Evolutionary conservation across 2,329 filamentous ascomycete species (phyloP).

Genomic region (Cladosporium oxysporum): DNA sequence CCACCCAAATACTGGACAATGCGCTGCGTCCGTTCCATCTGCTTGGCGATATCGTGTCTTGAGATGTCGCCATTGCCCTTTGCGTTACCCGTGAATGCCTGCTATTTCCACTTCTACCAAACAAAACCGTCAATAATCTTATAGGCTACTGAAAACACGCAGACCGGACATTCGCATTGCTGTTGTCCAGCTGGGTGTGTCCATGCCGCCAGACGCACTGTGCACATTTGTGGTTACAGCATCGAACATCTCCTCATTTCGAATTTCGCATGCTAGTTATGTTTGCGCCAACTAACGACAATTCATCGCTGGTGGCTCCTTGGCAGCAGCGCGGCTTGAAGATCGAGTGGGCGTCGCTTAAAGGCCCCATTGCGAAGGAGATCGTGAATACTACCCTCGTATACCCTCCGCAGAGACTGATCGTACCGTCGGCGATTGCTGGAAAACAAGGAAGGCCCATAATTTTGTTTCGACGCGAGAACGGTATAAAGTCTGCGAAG

Average conservation of each 20-base stretch:
- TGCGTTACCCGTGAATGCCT: too few relatives aligned
- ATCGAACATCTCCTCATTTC: neutral
- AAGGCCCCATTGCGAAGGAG: neutral
- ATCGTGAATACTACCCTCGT: neutral
- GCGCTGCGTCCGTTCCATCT: too few relatives aligned
- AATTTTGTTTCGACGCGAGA: neutral
- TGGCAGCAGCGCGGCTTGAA: neutral
- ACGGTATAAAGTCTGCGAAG: neutral
- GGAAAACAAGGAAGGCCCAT: neutral
- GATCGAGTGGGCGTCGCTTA: neutral
- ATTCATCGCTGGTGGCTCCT: neutral
- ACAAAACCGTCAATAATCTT: neutral
- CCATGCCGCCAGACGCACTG: slow-evolving; percentile 8
- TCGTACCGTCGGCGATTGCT: neutral
- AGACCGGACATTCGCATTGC: slow-evolving; percentile 18
- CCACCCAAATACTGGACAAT: too few relatives aligned
- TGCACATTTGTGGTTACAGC: neutral
- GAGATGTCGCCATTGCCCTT: too few relatives aligned
- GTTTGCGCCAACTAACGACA: neutral
- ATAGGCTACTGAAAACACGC: slow-evolving; percentile 23
- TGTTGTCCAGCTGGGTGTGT: slow-evolving; percentile 17
- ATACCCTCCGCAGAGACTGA: neutral
- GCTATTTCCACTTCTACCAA: too few relatives aligned
- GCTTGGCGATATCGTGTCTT: too few relatives aligned
- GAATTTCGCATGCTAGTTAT: neutral